Evolutionary conservation across 208 protist species (phyloP).

Genomic region (Crithidia expoeki): DNA sequence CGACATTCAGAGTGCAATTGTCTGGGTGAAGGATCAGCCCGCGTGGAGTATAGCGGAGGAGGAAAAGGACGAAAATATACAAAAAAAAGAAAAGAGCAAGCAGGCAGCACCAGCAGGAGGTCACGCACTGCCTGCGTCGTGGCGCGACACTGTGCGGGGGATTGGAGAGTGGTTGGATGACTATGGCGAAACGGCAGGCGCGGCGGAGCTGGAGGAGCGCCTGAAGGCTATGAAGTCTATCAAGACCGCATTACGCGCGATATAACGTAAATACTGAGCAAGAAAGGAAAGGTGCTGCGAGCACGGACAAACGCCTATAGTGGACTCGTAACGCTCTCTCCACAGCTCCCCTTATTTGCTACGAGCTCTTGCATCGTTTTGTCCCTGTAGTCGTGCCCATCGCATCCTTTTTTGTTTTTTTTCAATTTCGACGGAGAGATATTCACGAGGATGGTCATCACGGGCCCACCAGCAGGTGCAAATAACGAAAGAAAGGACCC

Average conservation of each 20-base stretch:
- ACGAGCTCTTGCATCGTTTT: no score
- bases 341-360: no score
- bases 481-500: neutral
- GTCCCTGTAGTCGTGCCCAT: neutral
- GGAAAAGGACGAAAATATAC: neutral
- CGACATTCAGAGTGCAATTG: slow-evolving; percentile 59
- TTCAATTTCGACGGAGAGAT: neutral
- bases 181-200: slow-evolving; percentile 38
- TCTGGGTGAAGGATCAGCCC: slow-evolving; percentile 52
- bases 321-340: no score
- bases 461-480: neutral
- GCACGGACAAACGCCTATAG: neutral
- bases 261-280: neutral
- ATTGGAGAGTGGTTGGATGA: slow-evolving; percentile 65
- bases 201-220: slow-evolving; percentile 42
- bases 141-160: slow-evolving; percentile 41
- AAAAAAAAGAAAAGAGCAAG: neutral
- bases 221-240: slow-evolving; percentile 1
- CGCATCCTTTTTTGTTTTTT: neutral
- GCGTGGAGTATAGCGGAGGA: slow-evolving; percentile 34
- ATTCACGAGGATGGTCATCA: neutral
- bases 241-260: slow-evolving; percentile 8
- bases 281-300: neutral
- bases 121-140: slow-evolving; percentile 8
- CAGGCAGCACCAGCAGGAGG: neutral